Evolutionary conservation across 257 asterid species (phyloP).

Genomic region (Primulina eburnea): DNA sequence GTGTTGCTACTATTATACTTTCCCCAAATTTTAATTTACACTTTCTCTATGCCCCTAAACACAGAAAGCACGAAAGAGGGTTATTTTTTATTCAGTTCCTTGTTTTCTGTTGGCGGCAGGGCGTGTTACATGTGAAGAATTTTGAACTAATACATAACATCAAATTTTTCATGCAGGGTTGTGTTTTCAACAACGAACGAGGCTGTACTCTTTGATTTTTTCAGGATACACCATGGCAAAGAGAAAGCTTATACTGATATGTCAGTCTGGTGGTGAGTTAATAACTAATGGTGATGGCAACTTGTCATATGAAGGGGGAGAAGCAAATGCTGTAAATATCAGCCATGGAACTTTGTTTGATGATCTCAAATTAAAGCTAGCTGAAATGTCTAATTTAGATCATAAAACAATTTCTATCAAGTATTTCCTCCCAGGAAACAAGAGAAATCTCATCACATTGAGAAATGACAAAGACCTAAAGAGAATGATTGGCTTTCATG

Average conservation of each 20-base stretch:
- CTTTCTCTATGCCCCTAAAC: background rate
- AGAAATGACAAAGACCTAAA: constrained; percentile 74
- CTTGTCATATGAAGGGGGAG: constrained; percentile 75
- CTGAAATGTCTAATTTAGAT: constrained; percentile 74
- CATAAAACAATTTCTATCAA: constrained; percentile 60
- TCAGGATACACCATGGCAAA: constrained; percentile 69
- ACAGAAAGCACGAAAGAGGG: background rate
- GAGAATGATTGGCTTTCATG: constrained; percentile 83
- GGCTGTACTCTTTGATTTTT: background rate
- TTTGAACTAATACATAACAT: background rate
- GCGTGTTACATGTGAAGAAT: background rate
- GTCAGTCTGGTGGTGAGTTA: constrained; percentile 87
- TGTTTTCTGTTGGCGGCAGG: background rate
- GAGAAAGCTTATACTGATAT: constrained; percentile 84
- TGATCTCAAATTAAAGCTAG: constrained; percentile 70
- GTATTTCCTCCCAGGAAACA: constrained; percentile 91
- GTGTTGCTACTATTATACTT: too few relatives aligned
- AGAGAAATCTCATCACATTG: constrained; percentile 68
- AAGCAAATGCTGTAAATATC: constrained; percentile 79
- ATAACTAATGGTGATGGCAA: constrained; percentile 61
- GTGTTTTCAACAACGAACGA: background rate
- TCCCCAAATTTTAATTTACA: background rate
- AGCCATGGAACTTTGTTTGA: constrained; percentile 54
- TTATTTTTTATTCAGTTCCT: background rate
- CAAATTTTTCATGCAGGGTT: background rate